A percentile compares a stretch with the other conserved stretches of the same genome.
These are phyloP conservation scores for Silene conica DNA, from an alignment of 148 eudicot species.

Conservation along the genomic window DNA sequence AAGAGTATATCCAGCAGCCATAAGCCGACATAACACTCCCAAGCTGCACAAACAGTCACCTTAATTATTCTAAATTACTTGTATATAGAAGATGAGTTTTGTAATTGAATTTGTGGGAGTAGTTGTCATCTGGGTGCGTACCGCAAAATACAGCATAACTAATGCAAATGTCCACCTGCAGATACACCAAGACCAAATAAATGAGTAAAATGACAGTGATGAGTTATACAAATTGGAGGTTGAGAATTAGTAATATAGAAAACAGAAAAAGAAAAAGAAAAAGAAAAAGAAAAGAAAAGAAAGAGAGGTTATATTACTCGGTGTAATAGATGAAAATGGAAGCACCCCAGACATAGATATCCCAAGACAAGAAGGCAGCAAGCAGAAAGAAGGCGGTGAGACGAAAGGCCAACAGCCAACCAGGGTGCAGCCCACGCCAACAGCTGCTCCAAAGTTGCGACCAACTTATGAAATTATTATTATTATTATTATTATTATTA, in stretches of 20 bases:
- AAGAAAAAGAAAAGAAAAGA: background rate
- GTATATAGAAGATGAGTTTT: background rate
- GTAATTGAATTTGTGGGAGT: background rate
- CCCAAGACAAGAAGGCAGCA: constrained; percentile 35
- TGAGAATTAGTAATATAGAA: background rate
- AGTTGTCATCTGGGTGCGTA: constrained; percentile 19
- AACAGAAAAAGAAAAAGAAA: background rate
- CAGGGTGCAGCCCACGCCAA: constrained; percentile 51
- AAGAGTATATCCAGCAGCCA: constrained; percentile 43
- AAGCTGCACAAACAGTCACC: constrained; percentile 26
- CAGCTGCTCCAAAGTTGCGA: constrained; percentile 40
- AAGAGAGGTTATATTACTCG: constrained; percentile 36
- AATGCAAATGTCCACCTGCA: constrained; percentile 74
- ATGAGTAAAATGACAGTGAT: too few species aligned
- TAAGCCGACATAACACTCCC: constrained; percentile 43
- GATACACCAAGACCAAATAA: constrained; percentile 5
- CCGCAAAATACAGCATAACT: constrained; percentile 64
- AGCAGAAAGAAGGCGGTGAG: constrained; percentile 30
- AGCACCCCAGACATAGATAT: constrained; percentile 34
- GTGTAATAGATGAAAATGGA: constrained; percentile 53
- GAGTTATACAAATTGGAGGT: too few species aligned
- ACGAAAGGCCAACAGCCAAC: constrained; percentile 31
- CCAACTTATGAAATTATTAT: background rate
- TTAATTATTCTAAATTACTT: background rate
- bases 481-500: too few species aligned